These are phyloP conservation scores for Melanopsichium pennsylvanicum DNA, from an alignment of 1,284 basidiomycete species.

Conservation along the genomic window DNA sequence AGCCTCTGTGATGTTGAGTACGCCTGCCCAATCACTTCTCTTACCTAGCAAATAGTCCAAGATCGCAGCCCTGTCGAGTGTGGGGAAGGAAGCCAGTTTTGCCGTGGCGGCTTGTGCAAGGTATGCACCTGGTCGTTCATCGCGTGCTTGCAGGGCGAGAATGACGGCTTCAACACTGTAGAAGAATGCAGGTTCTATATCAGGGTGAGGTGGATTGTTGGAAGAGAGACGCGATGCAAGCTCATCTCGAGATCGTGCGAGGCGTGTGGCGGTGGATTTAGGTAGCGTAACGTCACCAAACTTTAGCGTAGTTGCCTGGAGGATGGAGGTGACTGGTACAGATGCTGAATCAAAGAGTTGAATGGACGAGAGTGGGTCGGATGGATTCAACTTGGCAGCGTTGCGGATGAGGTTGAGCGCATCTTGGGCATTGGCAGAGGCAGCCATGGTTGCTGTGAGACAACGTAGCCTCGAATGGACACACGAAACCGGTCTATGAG, in stretches of 20 bases:
- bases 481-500: background rate
- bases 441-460: conserved; percentile 10
- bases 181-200: conserved; percentile 45
- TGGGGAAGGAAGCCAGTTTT: conserved; percentile 51
- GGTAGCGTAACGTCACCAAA: conserved; percentile 17
- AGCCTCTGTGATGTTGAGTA: conserved; percentile 21
- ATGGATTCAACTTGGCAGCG: conserved; percentile 11
- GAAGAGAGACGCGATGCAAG: conserved; percentile 21
- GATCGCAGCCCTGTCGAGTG: conserved; percentile 54
- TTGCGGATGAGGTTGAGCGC: conserved; percentile 40
- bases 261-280: conserved; percentile 25
- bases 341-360: conserved; percentile 25
- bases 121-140: conserved; percentile 58
- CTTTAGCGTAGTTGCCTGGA: conserved; percentile 16
- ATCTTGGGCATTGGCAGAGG: conserved; percentile 11
- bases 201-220: conserved; percentile 18
- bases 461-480: background rate
- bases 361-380: conserved; percentile 20
- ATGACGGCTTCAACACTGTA: conserved; percentile 56
- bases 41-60: conserved; percentile 59
- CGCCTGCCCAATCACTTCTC: conserved; percentile 53
- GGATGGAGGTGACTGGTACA: conserved; percentile 15
- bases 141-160: conserved; percentile 54
- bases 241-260: conserved; percentile 42
- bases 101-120: conserved; percentile 54